Evolutionary conservation across 768 basidiomycete genomes (phyloP), one percentile per base, ranked within the genome.

Genomic region (Rhizopogon vinicolor): DNA sequence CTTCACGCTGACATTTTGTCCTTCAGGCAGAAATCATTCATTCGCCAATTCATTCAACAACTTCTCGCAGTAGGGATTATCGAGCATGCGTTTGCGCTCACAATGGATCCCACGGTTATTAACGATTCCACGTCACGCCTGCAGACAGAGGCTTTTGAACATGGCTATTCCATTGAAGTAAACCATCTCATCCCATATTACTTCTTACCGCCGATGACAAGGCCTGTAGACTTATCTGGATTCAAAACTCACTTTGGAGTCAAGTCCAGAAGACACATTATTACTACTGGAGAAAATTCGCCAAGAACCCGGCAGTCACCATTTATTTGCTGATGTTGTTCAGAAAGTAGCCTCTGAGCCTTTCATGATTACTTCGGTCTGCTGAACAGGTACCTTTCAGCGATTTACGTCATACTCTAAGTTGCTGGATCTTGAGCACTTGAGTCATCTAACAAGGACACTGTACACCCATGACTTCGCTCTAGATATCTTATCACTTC

Each of bases 361-460:
- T 37, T 53, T 50, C 12, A 25, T 22, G n/a, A 13, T 48, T 41
- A 22, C 18, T 7, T 42, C 18, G 41, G 22, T 55, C 49, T 39
- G 39, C 50, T 35, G 53, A 55, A 25, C 54, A 10, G 25, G 50
- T 50, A 35, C 33, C 22, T 56, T 52, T 48, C 61, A 93, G 91
- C 78, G 81, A 39, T 87, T 89, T 62, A 68, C 73, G n/a, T 68
- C 73, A 7, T 74, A 82, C 22, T 74, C 80, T 8, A 72, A 72
- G 29, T 70, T 78, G 18, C 71, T 80, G 37, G 88, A 93, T 56
- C 76, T 88, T 5, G 89, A 91, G 65, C 69, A 81, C 14, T 72
- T 92, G 41, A 83, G 89, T 51, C 80, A 83, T 60, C 70, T 89
- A n/a, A 89, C 86, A 66, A 84, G 81, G 65, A 66, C 84, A 19